These are phyloP conservation scores for Penicillium paxilli DNA, from an alignment of 495 filamentous ascomycete species.

Conservation along the genomic window DNA sequence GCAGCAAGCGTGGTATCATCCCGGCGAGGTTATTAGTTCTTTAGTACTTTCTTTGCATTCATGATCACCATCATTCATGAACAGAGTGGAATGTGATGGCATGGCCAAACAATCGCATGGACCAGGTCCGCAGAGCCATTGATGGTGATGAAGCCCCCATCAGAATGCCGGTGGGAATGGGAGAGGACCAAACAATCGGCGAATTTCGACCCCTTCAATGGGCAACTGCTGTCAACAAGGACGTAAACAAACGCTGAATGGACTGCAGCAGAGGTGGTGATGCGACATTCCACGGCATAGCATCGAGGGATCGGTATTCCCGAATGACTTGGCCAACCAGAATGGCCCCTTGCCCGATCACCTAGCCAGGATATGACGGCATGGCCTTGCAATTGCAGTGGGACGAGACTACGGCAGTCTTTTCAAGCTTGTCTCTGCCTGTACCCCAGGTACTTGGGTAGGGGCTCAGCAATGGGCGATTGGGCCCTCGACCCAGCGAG, in stretches of 20 bases:
- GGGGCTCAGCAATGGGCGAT: constrained; percentile 12
- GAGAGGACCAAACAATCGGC: background rate
- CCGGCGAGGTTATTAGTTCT: constrained; percentile 18
- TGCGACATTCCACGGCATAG: constrained; percentile 18
- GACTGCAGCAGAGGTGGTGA: constrained; percentile 7
- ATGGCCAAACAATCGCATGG: background rate
- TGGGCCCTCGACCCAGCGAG: background rate
- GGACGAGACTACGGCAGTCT: too few relatives aligned
- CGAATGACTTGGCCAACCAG: constrained; percentile 16
- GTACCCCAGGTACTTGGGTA: background rate
- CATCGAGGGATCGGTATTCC: constrained; percentile 19
- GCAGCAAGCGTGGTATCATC: background rate
- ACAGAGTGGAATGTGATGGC: constrained; percentile 19
- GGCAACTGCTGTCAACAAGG: background rate
- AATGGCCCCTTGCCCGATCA: constrained; percentile 1
- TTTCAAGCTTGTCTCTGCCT: background rate
- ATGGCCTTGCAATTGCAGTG: background rate
- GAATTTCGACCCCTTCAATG: background rate
- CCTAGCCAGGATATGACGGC: constrained; percentile 6
- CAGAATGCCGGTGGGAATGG: constrained; percentile 31
- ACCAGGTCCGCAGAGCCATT: background rate
- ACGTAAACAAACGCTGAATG: constrained; percentile 16
- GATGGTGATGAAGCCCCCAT: constrained; percentile 1
- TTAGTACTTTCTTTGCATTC: constrained; percentile 28
- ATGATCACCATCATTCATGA: constrained; percentile 9